Evolutionary conservation across 2,329 filamentous ascomycete genomes (phyloP), one percentile per base, ranked within the genome.

Genomic region (Aspergillus amoenus): DNA sequence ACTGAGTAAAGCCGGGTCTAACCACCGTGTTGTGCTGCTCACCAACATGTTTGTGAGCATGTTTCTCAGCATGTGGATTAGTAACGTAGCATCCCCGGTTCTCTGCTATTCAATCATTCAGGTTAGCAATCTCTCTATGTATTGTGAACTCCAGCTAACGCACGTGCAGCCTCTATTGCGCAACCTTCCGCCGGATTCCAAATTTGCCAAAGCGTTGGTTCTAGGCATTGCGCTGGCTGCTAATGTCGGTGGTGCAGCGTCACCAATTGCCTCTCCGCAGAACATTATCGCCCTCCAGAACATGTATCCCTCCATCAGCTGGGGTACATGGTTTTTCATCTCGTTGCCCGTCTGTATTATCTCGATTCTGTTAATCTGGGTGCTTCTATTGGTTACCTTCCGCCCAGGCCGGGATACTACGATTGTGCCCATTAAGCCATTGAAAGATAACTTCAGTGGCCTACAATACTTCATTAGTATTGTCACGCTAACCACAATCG

Each of bases 1-100:
- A 27, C 82, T 99, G 34, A 96, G 92, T 79, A 97, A 96, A 78
- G 94, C 94, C 8, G 94, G 94, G 6, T 97, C 94, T 3, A 89
- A 88, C 67, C 94, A 94, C 9, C 83, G 88, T 55, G 93, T 90
- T 2, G 94, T 99, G 3, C 82, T 99, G 4, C 77, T 99, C n/a
- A 94, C 93, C 53, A 97, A 93, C 77, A 99, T 99, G 94, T 93
- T 97, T 67, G 94, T 99, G 42, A 93, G 93, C 55, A 95, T 94
- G 69, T 95, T 99, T 73, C 89, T 95, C 8, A 97, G 92, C 67
- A 99, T 99, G 94, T 91, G 96, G 82, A 97, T 99, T 69, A 96
- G 92, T 77, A 99, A 99, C 66, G 95, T 99, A 27, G 94, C 94
- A 1, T 93, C 95, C 1, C 94, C 94, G 0, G 94, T 99, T 9